A percentile compares a stretch with the other conserved stretches of the same genome.
Conservation (phyloP, 1,284 basidiomycete species). For the Ustilago lituana region DNA sequence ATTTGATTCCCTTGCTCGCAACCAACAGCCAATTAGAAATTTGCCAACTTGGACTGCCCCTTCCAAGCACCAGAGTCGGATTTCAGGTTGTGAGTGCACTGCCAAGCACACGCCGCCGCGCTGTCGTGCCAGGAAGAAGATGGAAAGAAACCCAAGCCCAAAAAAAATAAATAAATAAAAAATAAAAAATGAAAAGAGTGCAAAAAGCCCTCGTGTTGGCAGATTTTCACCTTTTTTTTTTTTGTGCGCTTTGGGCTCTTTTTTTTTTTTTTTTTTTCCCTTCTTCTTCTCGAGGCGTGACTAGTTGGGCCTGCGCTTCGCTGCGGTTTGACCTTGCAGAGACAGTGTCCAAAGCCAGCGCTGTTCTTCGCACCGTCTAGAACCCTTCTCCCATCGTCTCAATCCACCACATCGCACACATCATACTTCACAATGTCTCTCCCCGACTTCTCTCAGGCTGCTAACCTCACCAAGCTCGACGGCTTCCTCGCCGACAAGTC, state of each 20-base stretch:
- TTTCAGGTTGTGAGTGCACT: too few species aligned
- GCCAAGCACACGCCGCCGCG: constrained; percentile 28
- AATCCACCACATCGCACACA: constrained; percentile 22
- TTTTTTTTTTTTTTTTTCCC: constrained; percentile 8
- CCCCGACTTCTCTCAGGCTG: constrained; percentile 64
- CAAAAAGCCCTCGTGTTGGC: too few species aligned
- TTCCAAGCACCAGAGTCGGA: too few species aligned
- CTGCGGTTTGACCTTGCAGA: not conserved
- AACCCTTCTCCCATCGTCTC: not conserved
- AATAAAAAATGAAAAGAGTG: too few species aligned
- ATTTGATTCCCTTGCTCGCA: too few species aligned
- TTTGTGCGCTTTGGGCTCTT: constrained; percentile 12
- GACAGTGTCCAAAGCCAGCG: too few species aligned
- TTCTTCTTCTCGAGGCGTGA: constrained; percentile 7
- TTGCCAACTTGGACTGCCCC: too few species aligned
- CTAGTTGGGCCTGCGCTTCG: constrained; percentile 11
- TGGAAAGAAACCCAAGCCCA: constrained; percentile 1
- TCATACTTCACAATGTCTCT: constrained; percentile 59
- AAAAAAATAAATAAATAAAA: too few species aligned
- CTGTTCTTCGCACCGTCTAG: too few species aligned
- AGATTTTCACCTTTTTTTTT: constrained; percentile 12
- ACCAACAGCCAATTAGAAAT: too few species aligned
- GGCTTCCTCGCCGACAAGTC: constrained; percentile 61
- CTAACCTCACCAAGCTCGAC: constrained; percentile 60
- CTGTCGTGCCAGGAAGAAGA: constrained; percentile 12